A percentile compares a stretch with the other conserved stretches of the same genome.
Evolutionary conservation across 1,284 basidiomycete genomes (phyloP).

Genomic region (Pseudozyma sp.): DNA sequence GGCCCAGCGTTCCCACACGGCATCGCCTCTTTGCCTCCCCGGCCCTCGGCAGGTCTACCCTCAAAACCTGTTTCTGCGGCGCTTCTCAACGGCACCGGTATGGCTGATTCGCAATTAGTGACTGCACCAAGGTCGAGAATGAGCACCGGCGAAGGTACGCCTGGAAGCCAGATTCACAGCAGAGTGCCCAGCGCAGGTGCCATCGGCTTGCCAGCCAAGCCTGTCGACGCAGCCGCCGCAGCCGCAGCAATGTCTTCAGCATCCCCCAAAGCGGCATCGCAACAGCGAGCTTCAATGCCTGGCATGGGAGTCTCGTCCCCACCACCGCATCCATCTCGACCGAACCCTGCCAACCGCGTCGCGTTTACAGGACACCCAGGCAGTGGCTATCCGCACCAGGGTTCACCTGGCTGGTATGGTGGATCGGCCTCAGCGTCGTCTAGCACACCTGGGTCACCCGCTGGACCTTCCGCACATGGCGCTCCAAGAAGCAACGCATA

Average conservation of each 20-base stretch:
- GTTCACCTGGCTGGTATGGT: constrained; percentile 18
- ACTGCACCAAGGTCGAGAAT: constrained; percentile 17
- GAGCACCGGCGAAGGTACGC: constrained; percentile 15
- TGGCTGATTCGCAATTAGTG: constrained; percentile 1
- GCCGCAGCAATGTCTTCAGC: constrained; percentile 16
- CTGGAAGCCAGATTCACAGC: constrained; percentile 11
- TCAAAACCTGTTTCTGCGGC: constrained; percentile 34
- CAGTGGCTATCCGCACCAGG: constrained; percentile 13
- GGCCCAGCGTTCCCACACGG: constrained; percentile 30
- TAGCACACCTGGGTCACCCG: constrained; percentile 30
- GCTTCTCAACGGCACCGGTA: constrained; percentile 4
- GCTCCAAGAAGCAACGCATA: constrained; percentile 9
- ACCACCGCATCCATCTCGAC: constrained; percentile 20
- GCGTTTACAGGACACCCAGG: not conserved
- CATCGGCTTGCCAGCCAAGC: constrained; percentile 33
- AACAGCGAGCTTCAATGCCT: not conserved
- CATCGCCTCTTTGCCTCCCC: constrained; percentile 28
- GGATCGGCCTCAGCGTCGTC: constrained; percentile 18
- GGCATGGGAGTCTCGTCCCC: constrained; percentile 11
- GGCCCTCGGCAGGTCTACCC: constrained; percentile 31
- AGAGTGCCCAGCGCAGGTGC: constrained; percentile 23
- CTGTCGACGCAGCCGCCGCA: constrained; percentile 36
- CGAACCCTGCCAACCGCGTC: constrained; percentile 2
- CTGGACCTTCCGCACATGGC: constrained; percentile 7
- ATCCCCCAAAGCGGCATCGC: constrained; percentile 1